phyloP scores from a whole-genome alignment of 148 eudicot genomes.

The Rhododendron molle region DNA sequence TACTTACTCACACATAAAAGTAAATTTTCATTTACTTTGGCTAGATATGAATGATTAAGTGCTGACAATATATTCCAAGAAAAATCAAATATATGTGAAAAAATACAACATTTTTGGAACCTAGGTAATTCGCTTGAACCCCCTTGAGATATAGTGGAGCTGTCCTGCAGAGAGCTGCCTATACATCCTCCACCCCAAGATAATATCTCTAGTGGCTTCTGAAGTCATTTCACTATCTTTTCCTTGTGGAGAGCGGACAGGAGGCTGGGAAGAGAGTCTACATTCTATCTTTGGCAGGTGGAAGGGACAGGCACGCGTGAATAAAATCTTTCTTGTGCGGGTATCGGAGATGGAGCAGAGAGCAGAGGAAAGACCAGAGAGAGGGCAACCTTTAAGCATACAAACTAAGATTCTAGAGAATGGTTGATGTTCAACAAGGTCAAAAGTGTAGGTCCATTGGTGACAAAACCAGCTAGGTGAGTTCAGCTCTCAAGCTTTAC shows the following conservation, averaged over 20 bases:
- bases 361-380: background rate
- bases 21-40: background rate
- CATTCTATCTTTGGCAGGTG: background rate
- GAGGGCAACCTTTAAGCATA: background rate
- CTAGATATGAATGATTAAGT: too few species aligned
- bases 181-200: background rate
- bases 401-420: background rate
- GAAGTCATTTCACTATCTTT: background rate
- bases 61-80: background rate
- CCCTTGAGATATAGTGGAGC: too few species aligned
- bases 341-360: background rate
- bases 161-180: background rate
- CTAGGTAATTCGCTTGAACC: too few species aligned
- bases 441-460: background rate
- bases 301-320: background rate
- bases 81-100: background rate
- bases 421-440: background rate
- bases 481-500: slow-evolving; percentile 1
- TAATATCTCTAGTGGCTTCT: background rate
- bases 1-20: background rate
- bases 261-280: background rate
- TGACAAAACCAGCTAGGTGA: background rate
- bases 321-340: background rate
- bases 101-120: too few species aligned
- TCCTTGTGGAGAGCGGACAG: background rate